A percentile compares a stretch with the other conserved stretches of the same genome.
These are phyloP conservation scores for Heimioporus sp. DNA, from an alignment of 768 basidiomycete genomes.

Conservation along the genomic window DNA sequence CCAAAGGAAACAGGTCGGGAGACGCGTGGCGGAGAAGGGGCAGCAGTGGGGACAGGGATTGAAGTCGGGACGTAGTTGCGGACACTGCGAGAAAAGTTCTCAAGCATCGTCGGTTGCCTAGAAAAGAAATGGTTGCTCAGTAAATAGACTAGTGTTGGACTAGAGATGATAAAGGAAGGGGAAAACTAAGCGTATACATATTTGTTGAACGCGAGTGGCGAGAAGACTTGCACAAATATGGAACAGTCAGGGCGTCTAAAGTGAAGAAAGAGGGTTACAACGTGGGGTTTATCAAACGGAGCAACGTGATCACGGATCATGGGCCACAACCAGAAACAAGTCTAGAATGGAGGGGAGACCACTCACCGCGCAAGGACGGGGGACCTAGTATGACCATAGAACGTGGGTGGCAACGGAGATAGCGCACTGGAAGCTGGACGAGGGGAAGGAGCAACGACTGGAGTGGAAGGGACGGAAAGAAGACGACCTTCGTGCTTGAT, in stretches of 20 bases:
- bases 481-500: slow-evolving; percentile 28
- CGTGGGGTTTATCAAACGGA: slow-evolving; percentile 3
- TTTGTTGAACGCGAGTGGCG: slow-evolving; percentile 15
- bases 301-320: slow-evolving; percentile 2
- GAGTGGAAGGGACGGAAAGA: slow-evolving; percentile 13
- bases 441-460: slow-evolving; percentile 11
- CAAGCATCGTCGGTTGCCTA: slow-evolving; percentile 51
- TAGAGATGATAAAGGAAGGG: not conserved
- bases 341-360: not conserved
- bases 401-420: slow-evolving; percentile 11
- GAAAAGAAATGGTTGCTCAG: slow-evolving; percentile 12
- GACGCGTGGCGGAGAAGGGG: slow-evolving; percentile 48
- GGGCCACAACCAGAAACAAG: not conserved
- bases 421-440: slow-evolving; percentile 9
- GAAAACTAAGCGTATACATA: not conserved
- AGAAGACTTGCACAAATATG: slow-evolving; percentile 12
- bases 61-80: slow-evolving; percentile 54
- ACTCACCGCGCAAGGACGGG: slow-evolving; percentile 32
- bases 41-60: slow-evolving; percentile 46
- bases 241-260: slow-evolving; percentile 3
- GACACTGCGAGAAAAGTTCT: slow-evolving; percentile 51
- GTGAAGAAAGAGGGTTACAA: slow-evolving; percentile 15
- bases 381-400: slow-evolving; percentile 28
- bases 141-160: not conserved
- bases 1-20: slow-evolving; percentile 50